Base-by-base conservation (phyloP, 139 green algal genomes). In the Protoeuglena noctilucae region DNA sequence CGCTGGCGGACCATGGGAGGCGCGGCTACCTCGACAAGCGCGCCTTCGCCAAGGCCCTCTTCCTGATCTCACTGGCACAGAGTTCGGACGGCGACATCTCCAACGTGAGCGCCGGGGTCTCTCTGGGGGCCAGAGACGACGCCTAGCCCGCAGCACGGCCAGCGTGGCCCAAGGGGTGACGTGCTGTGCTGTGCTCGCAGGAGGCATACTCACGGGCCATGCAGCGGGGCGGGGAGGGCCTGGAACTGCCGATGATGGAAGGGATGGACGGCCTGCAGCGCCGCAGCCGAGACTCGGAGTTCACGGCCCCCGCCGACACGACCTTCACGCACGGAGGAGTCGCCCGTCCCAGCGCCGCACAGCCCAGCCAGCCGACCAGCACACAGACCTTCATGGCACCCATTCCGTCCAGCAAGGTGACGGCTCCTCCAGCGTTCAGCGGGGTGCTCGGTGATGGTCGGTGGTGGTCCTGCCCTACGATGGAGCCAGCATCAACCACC, bases 1-100 rank as follows among this genome's bases (percentile, higher is more conserved):
- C 68, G 0, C 22, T 77, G 21, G 55, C 79, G 22, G 79, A 88
- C 61, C 59, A 45, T 47, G 54, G 24, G 34, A 58, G 74, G 7
- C 61, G 69, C 26, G 87, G 87, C 23, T 95, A 76, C 63, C 66
- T 95, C 48, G 83, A 93, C 64, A 41, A 77, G 0, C 30, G 58
- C 48, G 62, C 70, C 12, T 95, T 95, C 67, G 63, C 73, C 48
- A 75, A 76, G 60, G 76, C 68, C 12, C 41, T 78, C 56, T 52
- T 69, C 49, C 49, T 75, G 16, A 63, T 75, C 30, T 63, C 55
- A 3, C 47, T 78, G 56, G 68, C 64, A 14, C 67, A 74, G 58
- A 51, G 40, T 25, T 30, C 49, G 16, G n/a, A n/a, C n/a, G n/a
- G n/a, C n/a, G n/a, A n/a, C n/a, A n/a, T n/a, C n/a, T n/a, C n/a